phyloP scores from a whole-genome alignment of 495 filamentous ascomycete genomes.

The Mytilinidion resinicola region DNA sequence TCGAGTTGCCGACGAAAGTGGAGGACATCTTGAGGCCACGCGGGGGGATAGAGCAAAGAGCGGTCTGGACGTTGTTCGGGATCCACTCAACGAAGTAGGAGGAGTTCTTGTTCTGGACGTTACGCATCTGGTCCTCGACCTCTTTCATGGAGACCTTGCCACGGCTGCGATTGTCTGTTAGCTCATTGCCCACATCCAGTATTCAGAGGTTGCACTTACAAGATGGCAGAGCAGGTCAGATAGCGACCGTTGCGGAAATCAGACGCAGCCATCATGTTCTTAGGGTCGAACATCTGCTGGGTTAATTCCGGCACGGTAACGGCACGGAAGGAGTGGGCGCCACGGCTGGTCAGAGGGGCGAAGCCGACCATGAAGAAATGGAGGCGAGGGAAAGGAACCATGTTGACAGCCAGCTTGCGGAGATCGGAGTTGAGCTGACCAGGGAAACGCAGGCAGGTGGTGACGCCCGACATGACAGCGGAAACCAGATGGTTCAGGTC shows the following conservation, averaged over 20 bases:
- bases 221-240: conserved; percentile 99
- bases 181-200: neutral
- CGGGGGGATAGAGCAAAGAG: conserved; percentile 97
- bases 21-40: conserved; percentile 99
- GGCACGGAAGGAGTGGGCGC: conserved; percentile 91
- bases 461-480: conserved; percentile 99
- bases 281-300: conserved; percentile 99
- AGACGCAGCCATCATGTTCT: conserved; percentile 99
- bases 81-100: conserved; percentile 99
- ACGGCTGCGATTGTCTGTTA: conserved; percentile 56
- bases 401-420: conserved; percentile 99
- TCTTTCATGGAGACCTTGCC: conserved; percentile 99
- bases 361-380: conserved; percentile 99
- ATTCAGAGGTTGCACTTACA: conserved; percentile 40
- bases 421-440: conserved; percentile 99
- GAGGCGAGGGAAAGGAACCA: conserved; percentile 99
- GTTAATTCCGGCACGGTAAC: conserved; percentile 97
- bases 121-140: conserved; percentile 99
- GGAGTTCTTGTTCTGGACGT: conserved; percentile 99
- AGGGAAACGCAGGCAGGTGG: conserved; percentile 97
- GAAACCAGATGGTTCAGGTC: conserved; percentile 99
- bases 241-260: conserved; percentile 99
- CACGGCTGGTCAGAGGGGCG: conserved; percentile 94
- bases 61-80: conserved; percentile 99
- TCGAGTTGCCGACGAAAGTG: conserved; percentile 99